phyloP scores from a whole-genome alignment of 2,329 filamentous ascomycete species.

The Fusarium humuli region DNA sequence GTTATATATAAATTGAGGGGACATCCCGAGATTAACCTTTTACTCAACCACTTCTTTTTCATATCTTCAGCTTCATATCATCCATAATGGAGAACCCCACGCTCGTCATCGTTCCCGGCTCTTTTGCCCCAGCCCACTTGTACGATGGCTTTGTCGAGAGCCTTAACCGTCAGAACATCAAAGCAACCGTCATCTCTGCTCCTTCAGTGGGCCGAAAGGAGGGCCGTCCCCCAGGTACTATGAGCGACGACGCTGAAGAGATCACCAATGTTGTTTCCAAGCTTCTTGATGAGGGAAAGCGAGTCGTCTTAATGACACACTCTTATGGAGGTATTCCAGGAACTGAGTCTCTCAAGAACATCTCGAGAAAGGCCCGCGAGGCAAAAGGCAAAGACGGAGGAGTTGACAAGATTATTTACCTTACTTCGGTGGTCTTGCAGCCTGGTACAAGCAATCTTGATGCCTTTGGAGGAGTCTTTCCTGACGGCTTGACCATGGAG shows the following conservation, averaged over 20 bases:
- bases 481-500: neutral
- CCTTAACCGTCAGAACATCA: neutral
- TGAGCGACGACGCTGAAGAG: constrained; percentile 23
- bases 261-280: constrained; percentile 6
- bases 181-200: neutral
- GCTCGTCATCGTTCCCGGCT: constrained; percentile 20
- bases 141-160: constrained; percentile 17
- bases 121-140: constrained; percentile 12
- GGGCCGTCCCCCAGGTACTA: constrained; percentile 3
- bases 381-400: constrained; percentile 15
- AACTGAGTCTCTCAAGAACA: constrained; percentile 8
- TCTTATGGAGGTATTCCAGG: constrained; percentile 31
- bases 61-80: neutral
- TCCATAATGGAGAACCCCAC: neutral
- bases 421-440: constrained; percentile 18
- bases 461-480: constrained; percentile 7
- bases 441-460: constrained; percentile 4
- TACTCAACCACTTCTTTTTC: no score
- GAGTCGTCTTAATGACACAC: constrained; percentile 22
- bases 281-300: constrained; percentile 4
- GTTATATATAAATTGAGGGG: neutral
- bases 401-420: constrained; percentile 16
- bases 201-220: constrained; percentile 20
- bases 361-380: constrained; percentile 9
- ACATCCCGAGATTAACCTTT: rapidly evolving